Evolutionary conservation across 805 yeast genomes (phyloP).

Genomic region (Candida glaebosa): DNA sequence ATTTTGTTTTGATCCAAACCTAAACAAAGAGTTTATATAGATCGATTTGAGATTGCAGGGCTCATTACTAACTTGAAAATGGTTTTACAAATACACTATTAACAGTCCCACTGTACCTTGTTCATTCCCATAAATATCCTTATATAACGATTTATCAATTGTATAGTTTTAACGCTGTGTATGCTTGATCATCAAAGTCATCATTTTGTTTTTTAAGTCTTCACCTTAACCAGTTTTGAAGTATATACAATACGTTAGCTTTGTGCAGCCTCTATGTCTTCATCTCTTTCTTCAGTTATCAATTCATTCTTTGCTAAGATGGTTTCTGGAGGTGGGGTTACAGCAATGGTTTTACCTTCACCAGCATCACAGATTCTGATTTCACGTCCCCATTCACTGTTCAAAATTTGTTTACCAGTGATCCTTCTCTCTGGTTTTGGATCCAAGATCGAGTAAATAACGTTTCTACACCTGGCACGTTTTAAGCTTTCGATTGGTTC

Average conservation of each 20-base stretch:
- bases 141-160: neutral
- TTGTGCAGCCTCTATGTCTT: neutral
- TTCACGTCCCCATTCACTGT: slow-evolving; percentile 95
- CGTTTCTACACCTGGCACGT: slow-evolving; percentile 87
- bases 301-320: neutral
- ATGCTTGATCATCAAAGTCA: no score
- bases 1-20: neutral
- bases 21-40: no score
- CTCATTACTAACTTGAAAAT: no score
- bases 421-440: slow-evolving; percentile 87
- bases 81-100: neutral
- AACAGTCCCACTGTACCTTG: neutral
- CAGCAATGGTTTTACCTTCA: slow-evolving; percentile 22
- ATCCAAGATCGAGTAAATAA: slow-evolving; percentile 87
- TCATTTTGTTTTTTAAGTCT: no score
- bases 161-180: neutral
- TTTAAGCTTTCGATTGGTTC: slow-evolving; percentile 87
- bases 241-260: neutral
- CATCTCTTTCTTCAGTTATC: neutral
- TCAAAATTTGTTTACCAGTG: slow-evolving; percentile 81
- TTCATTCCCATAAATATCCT: neutral
- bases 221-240: no score
- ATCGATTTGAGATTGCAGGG: no score
- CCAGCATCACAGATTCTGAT: slow-evolving; percentile 77
- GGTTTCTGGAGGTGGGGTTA: neutral